Evolutionary conservation across 179 eudicot species (phyloP), one percentile per base, ranked within the genome.

Genomic region (Silene vulgaris): DNA sequence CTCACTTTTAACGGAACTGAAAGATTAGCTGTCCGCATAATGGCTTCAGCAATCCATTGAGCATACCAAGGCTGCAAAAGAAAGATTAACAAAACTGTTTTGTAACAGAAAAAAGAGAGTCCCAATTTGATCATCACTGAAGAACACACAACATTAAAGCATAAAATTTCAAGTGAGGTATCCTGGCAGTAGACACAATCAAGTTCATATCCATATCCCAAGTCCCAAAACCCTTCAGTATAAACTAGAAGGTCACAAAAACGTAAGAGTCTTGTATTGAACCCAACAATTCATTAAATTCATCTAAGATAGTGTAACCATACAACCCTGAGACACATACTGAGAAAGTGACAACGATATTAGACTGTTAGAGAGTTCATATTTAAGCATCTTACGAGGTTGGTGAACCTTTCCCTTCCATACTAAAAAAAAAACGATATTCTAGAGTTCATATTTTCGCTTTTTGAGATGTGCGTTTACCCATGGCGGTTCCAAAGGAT

Each of bases 41-140:
- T 94, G 69, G 98, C 88, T 86, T 88, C 98, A 77, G 98, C 98
- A 82, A 94, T 90, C 69, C 88, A 91, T 80, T 94, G 92, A 75
- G 97, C 98, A 88, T 94, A 94, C 98, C 97, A 94, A 73, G 98
- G 98, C 98, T 94, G 78, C 84, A 86, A 72, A 56, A 74, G 75
- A 75, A 57, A 61, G 69, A 28, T 73, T 37, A 30, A 72, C 20
- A 61, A 60, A 17, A 73, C 28, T 13, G 9, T 13, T 60, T 45
- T 2, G 8, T 4, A 17, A 40, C 7, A 11, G 19, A 45, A 23
- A 20, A 17, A 40, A 19, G 5, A 8, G 20, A 40, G 1, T 1
- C 19, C 8, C 23, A 70, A 26, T 13, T 48, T 70, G 74, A 50
- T 23, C 14, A 48, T 70, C 40, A 70, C 0, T 23, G 35, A 2